Evolutionary conservation across 2,329 filamentous ascomycete species (phyloP), one percentile per base, ranked within the genome.

Genomic region (Ophiostoma ulmi): DNA sequence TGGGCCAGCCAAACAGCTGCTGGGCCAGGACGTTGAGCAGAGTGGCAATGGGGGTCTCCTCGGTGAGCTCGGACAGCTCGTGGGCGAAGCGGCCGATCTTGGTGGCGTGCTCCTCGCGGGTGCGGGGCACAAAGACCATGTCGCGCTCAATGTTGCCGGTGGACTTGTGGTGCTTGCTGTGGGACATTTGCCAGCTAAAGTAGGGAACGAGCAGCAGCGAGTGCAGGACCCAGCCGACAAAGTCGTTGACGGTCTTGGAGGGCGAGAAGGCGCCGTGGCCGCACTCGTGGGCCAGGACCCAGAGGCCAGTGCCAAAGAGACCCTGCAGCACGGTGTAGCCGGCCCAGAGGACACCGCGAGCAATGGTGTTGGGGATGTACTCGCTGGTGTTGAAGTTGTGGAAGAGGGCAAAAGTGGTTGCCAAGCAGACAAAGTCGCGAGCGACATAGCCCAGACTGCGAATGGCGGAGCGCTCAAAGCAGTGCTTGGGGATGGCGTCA

Each of bases 121-220:
- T 97, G 82, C 92, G 92, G 72, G 95, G 95, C n/a, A 98, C 86
- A 80, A 97, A 98, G 74, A 98, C 95, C 95, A 99, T 99, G 82
- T 99, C 95, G 76, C 94, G 92, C 83, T 96, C 93, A 83, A 99
- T 90, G 86, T 99, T 88, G 77, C 94, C 95, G 55, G 95, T 99
- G 74, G 94, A 93, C 87, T 98, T 98, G 91, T 99, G 95, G 85
- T 99, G 95, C 88, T 97, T 97, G 84, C 93, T 91, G 84, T 99
- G 95, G 75, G 93, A 97, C 82, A 98, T 94, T 84, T 99, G 97
- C 95, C 95, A 99, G 79, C 93, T 97, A 85, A 97, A 99, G 85
- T 98, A 99, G 31, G 95, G 95, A 67, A 99, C 75, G 11, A 97
- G 85, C 55, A 97, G 88, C 64, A 88, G 81, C 52, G 94, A 97